A percentile compares a stretch with the other conserved stretches of the same genome.
Evolutionary conservation across 495 filamentous ascomycete genomes (phyloP).

Genomic region (Jackrogersella minutella): DNA sequence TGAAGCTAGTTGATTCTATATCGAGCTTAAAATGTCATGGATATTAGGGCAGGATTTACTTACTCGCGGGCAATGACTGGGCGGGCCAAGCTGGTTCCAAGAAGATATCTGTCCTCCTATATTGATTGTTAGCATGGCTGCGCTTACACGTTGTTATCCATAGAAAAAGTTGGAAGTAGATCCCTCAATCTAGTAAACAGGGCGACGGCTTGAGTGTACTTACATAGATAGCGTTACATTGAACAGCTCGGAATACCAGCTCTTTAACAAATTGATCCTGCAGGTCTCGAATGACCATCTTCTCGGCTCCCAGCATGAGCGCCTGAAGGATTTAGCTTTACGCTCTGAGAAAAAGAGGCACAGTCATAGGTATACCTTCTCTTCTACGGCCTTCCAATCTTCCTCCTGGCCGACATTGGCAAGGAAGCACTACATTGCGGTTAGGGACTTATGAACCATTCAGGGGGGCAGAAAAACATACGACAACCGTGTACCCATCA

Average conservation of each 20-base stretch:
- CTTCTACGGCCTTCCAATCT: constrained; percentile 32
- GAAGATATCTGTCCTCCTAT: constrained; percentile 79
- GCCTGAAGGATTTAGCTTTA: constrained; percentile 55
- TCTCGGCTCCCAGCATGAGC: constrained; percentile 71
- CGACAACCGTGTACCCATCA: constrained; percentile 32
- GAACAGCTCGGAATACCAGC: constrained; percentile 86
- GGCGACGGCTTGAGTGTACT: not conserved
- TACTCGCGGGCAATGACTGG: constrained; percentile 89
- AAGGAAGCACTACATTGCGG: constrained; percentile 27
- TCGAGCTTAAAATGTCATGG: no score
- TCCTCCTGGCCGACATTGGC: constrained; percentile 41
- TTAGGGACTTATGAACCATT: not conserved
- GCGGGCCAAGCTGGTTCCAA: constrained; percentile 82
- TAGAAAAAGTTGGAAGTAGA: not conserved
- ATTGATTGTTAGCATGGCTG: constrained; percentile 42
- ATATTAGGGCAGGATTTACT: not conserved
- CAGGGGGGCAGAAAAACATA: not conserved
- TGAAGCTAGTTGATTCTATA: not conserved
- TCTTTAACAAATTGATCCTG: constrained; percentile 82
- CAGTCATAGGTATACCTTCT: constrained; percentile 22
- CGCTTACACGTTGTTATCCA: not conserved
- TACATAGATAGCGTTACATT: constrained; percentile 73
- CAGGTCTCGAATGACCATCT: constrained; percentile 71
- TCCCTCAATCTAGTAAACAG: not conserved
- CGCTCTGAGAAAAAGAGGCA: constrained; percentile 56